These are phyloP conservation scores for Aspergillus calidoustus DNA, from an alignment of 2,329 filamentous ascomycete species.

Conservation along the genomic window DNA sequence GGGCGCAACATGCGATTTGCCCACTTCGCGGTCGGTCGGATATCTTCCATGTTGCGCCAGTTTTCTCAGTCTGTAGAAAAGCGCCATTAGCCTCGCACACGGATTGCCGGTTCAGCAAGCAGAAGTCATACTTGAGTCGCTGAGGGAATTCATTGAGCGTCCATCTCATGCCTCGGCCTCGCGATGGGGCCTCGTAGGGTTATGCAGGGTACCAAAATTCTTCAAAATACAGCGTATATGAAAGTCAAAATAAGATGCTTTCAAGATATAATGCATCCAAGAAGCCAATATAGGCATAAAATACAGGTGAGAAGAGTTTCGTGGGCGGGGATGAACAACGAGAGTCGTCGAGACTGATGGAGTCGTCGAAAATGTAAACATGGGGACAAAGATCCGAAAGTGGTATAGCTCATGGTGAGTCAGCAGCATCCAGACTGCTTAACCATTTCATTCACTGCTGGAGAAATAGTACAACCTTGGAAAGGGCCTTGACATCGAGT, in stretches of 20 bases:
- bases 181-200: neutral
- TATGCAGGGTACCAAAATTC: neutral
- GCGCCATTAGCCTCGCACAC: neutral
- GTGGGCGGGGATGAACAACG: neutral
- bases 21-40: slow-evolving; percentile 48
- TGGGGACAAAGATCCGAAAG: slow-evolving; percentile 4
- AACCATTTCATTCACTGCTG: neutral
- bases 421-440: neutral
- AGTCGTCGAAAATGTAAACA: slow-evolving; percentile 35
- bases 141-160: slow-evolving; percentile 17
- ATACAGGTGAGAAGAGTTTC: slow-evolving; percentile 9
- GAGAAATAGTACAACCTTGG: neutral
- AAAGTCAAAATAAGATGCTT: slow-evolving; percentile 15
- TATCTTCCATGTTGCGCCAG: slow-evolving; percentile 38
- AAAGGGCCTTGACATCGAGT: slow-evolving; percentile 5
- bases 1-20: slow-evolving; percentile 50
- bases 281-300: slow-evolving; percentile 17
- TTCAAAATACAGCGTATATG: neutral
- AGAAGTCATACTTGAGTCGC: slow-evolving; percentile 11
- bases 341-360: neutral
- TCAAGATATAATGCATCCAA: slow-evolving; percentile 13
- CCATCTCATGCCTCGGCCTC: slow-evolving; percentile 16
- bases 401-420: slow-evolving; percentile 5
- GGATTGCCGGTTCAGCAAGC: neutral
- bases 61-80: slow-evolving; percentile 3